These are phyloP conservation scores for Solanum pimpinellifolium DNA, from an alignment of 257 asterid genomes.

Conservation along the genomic window DNA sequence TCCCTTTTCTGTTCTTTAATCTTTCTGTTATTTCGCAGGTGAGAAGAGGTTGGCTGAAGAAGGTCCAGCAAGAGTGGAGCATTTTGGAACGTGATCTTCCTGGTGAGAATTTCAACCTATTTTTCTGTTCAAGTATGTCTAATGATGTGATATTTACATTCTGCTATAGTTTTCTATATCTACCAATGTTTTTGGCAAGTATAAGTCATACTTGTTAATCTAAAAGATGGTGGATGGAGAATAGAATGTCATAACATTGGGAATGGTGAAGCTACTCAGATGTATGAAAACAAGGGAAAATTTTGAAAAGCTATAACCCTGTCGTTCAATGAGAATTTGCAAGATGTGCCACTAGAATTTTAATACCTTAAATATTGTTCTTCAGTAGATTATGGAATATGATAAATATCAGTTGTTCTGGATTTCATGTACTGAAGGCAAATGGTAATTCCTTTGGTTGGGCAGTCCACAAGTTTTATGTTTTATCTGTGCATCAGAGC, in stretches of 20 bases:
- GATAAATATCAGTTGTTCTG: not conserved
- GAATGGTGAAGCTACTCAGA: not conserved
- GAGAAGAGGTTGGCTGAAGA: slow-evolving; percentile 67
- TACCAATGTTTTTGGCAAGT: not conserved
- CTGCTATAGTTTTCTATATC: not conserved
- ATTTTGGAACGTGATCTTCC: slow-evolving; percentile 79
- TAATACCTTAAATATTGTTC: not conserved
- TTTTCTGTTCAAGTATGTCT: not conserved
- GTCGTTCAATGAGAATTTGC: not conserved
- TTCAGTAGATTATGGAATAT: not conserved
- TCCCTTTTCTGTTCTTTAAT: not conserved
- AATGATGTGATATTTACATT: not conserved
- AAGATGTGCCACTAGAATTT: not conserved
- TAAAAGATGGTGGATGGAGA: not conserved
- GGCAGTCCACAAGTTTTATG: not conserved
- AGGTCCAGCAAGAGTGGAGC: slow-evolving; percentile 88
- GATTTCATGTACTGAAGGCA: not conserved
- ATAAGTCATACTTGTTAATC: not conserved
- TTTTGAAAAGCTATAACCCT: not conserved
- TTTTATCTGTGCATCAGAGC: not conserved
- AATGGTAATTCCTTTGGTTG: not conserved
- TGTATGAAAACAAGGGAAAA: not conserved
- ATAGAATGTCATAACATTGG: not conserved
- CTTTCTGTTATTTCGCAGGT: slow-evolving; percentile 29
- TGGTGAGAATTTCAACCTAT: slow-evolving; percentile 41